Evolutionary conservation across 208 protist species (phyloP).

Genomic region (Kentomonas sorsogonicus): DNA sequence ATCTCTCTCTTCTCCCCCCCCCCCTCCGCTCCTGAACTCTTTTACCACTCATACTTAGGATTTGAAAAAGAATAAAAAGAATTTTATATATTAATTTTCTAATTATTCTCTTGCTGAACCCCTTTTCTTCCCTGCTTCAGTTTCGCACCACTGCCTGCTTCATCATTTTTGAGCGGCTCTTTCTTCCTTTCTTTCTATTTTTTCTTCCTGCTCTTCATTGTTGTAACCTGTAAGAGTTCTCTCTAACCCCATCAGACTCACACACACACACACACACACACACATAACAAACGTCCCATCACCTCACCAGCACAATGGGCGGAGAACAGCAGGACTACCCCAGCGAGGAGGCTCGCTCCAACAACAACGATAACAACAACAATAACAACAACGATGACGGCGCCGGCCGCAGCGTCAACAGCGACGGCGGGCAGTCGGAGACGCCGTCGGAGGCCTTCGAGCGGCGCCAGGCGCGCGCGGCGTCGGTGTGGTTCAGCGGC

Average conservation of each 20-base stretch:
- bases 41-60: neutral
- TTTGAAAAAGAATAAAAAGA: constrained; percentile 9
- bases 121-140: constrained; percentile 1
- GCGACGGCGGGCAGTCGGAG: constrained; percentile 15
- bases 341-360: neutral
- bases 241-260: too few species aligned
- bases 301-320: neutral
- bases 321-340: neutral
- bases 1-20: neutral
- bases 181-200: constrained; percentile 3
- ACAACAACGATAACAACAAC: neutral
- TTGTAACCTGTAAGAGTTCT: neutral
- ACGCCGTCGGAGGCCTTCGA: constrained; percentile 23
- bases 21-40: neutral
- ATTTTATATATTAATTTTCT: constrained; percentile 11
- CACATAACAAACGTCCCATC: neutral
- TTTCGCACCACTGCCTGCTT: neutral
- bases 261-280: too few species aligned
- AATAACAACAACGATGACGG: constrained; percentile 5
- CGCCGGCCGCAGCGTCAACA: neutral
- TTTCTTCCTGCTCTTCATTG: constrained; percentile 6
- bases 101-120: constrained; percentile 3
- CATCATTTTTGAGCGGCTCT: neutral
- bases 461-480: constrained; percentile 19
- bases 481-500: constrained; percentile 45